Evolutionary conservation across 1,284 basidiomycete genomes (phyloP), one percentile per base, ranked within the genome.

Genomic region (Hortiboletus rubellus): DNA sequence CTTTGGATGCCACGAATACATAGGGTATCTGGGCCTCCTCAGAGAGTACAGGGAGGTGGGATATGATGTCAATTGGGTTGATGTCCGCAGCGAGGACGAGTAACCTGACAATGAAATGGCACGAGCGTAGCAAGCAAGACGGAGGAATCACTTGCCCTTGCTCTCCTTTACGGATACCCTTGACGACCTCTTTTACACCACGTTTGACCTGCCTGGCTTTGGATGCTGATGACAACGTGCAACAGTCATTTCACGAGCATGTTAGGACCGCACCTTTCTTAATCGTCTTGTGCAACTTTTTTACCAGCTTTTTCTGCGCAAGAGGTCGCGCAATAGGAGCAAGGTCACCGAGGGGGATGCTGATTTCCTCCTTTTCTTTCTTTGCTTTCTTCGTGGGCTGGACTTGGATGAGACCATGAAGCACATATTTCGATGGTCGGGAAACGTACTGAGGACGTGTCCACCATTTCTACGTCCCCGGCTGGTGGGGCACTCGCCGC

Each of bases 1-100:
- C 94, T 74, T 95, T 96, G 12, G 91, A 92, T 1, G 86, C 71
- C 18, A 94, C 89, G 70, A 91, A 91, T 43, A 96, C 83, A 74
- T 98, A 99, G 17, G 96, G 96, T 69, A 98, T 91, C 50, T 88
- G 84, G 7, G 94, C 91, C 73, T 99, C 97, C 77, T 99, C 97
- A 56, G 93, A 91, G 67, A 99, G 80, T 34, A 98, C 80, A 15
- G 97, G 97, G 54, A 99, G 82, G 77, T 99, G 97, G 24, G 94
- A 96, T 66, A 99, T 92, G 65, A 99, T 98, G 76, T 99, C 97
- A 67, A 99, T 91, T 27, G 97, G 97, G 48, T 92, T 96, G 71
- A 99, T 99, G 76, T 99, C 97, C 43, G 91, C 96, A 6, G 97
- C 97, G 55, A 99, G 85, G 55, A 99, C 79, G 45, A 99, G 85